Evolutionary conservation across 441 rosid species (phyloP), one percentile per base, ranked within the genome.

Genomic region (Bruguiera hainesii): DNA sequence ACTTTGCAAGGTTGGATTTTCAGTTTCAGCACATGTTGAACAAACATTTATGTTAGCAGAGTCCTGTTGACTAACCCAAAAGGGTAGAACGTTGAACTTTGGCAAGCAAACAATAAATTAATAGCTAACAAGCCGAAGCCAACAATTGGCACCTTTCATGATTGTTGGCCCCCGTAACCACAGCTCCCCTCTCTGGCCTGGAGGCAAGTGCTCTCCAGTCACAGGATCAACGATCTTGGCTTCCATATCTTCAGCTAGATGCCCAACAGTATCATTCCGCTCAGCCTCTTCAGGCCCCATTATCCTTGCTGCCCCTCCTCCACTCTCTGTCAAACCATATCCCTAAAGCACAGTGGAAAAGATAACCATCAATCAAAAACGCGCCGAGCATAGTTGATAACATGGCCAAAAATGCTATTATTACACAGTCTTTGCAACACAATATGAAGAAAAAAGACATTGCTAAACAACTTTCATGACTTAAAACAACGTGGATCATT

Each of bases 311-410:
- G 79, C 92, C 53, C 73, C 89, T 31, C 88, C 92, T 35, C 79
- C 63, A 10, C 83, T 82, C 80, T 93, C 98, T 6, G 98, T 93
- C 86, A 91, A 51, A 59, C 93, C 97, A 79, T 91, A 94, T 28
- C 97, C 96, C 97, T 87, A 33, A 46, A 20, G 64, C 62, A 67
- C 61, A 23, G 0, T 20, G 37, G 26, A 39, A 65, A 10, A 9
- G 58, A 26, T 16, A 0, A 55, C 7, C 6, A 21, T 23, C 2
- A 2, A 10, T 11, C 3, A 23, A 23, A 55, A 23, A 23, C 30
- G 23, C 16, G 23, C 1, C 58, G 0, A 55, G 25, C 16, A 23
- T 3, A 13, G 16, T 42, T 13, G 48, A 42, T 11, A 55, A 23
- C 29, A 4, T 11, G 58, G 16, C 28, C 58, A 23, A 3, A 55